Base-by-base conservation (phyloP, 805 yeast species). In the Candida caryicola region DNA sequence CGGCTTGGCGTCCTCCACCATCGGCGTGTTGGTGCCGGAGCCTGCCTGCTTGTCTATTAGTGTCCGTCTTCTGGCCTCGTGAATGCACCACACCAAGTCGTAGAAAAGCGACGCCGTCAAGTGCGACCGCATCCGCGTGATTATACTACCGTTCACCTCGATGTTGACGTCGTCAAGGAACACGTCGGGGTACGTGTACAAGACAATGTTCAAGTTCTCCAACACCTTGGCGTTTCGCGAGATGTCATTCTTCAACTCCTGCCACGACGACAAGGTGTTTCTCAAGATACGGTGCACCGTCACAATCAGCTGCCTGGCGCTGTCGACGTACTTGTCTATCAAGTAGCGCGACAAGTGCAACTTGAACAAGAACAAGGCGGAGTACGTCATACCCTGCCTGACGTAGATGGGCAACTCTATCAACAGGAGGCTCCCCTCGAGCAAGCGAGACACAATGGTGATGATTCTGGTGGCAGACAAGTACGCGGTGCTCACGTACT, bases 71-170 rank as follows among this genome's bases (percentile, higher is more conserved):
- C 95, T 73, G 1, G 96, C 96, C 55, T 90, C 97, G 60, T 90
- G 97, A 33, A 90, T 83, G 58, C 95, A 85, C 89, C 95, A 89
- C 9, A 90, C 91, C 36, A 90, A 70, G 60, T 90, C 97, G 56
- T 90, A 90, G 52, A 90, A 90, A 36, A 90, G 62, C 0, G 96
- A 88, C 1, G 93, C 95, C 0, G 96, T 85, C 49, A 90, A 69
- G 60, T 90, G 97, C 0, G 95, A 86, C 52, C 97, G 74, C 95
- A 90, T 90, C 41, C 90, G 73, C 2, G 85, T 76, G 34, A 90
- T 85, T 21, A 90, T 85, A 26, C 71, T 64, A 5, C 67, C 66
- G 12, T 52, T 55, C 1, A 47, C 48, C 17, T 45, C 49, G 4
- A 44, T 43, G 14, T 47, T 36, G 33, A 32, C 45, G 18, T 47